Conservation (phyloP, 2,329 filamentous ascomycete genomes). For the Dactylonectria estremocensis region DNA sequence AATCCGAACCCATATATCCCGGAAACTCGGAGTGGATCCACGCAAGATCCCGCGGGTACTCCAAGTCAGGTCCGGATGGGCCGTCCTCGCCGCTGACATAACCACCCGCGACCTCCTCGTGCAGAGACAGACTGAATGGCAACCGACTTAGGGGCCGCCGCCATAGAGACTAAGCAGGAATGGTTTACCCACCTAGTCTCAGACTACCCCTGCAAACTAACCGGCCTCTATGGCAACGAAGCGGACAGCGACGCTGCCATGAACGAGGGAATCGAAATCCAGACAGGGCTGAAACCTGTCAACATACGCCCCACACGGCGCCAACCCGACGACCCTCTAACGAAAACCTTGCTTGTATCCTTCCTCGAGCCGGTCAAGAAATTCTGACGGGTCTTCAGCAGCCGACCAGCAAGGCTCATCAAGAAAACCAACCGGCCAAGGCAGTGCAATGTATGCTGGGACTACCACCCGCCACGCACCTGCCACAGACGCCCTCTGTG, state of each 20-base stretch:
- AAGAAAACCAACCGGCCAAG: conserved; percentile 20
- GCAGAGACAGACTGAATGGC: conserved; percentile 27
- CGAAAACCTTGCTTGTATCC: conserved; percentile 31
- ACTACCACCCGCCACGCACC: conserved; percentile 16
- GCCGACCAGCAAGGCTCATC: conserved; percentile 25
- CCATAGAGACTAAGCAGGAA: conserved; percentile 32
- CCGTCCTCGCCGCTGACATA: conserved; percentile 4
- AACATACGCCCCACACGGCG: conserved; percentile 18
- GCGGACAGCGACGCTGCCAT: conserved; percentile 17
- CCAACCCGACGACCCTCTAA: conserved; percentile 24
- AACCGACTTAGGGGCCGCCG: conserved; percentile 16
- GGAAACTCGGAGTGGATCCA: conserved; percentile 29
- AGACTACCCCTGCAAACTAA: conserved; percentile 28
- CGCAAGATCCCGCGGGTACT: conserved; percentile 24
- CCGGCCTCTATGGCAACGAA: conserved; percentile 27
- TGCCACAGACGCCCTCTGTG: conserved; percentile 21
- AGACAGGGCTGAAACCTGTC: conserved; percentile 23
- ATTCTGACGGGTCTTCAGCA: conserved; percentile 28
- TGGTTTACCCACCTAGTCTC: conserved; percentile 31
- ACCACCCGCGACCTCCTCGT: conserved; percentile 9
- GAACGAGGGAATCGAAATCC: conserved; percentile 20
- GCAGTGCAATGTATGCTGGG: conserved; percentile 20
- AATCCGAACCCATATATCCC: conserved; percentile 23
- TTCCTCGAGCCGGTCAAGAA: conserved; percentile 34
- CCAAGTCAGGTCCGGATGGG: conserved; percentile 21